Percentiles rank a stretch among this genome's conserved stretches.
Evolutionary conservation across 208 protist genomes (phyloP).

Genomic region (Entamoeba histolytica): DNA sequence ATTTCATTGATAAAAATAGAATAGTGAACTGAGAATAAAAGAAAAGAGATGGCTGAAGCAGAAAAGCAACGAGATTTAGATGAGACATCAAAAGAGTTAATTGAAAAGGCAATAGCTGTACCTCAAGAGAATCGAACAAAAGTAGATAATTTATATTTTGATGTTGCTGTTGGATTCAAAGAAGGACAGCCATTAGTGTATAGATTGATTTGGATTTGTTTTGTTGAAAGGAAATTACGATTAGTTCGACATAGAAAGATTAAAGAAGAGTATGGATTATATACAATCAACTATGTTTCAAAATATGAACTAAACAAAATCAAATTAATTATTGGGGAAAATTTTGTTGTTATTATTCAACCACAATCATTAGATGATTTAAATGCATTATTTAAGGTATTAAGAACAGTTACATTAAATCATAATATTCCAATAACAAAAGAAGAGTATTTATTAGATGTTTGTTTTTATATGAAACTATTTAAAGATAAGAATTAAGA

Average conservation of each 20-base stretch:
- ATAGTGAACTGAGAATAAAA: not conserved
- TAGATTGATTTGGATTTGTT: not conserved
- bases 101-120: not conserved
- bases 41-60: not conserved
- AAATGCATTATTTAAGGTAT: not conserved
- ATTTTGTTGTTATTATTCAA: not conserved
- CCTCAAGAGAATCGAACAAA: not conserved
- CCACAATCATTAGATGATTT: not conserved
- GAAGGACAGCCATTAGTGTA: not conserved
- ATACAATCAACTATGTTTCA: not conserved
- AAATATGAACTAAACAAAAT: not conserved
- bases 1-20: too few relatives aligned
- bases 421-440: not conserved
- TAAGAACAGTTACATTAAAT: not conserved
- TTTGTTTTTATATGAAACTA: not conserved
- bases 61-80: not conserved
- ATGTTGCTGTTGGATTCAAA: not conserved
- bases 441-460: not conserved
- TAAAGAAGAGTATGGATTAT: not conserved
- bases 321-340: not conserved
- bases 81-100: not conserved
- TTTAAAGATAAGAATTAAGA: not conserved
- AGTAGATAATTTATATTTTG: not conserved
- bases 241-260: not conserved
- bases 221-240: not conserved